phyloP scores from a whole-genome alignment of 768 basidiomycete genomes.

The Wakefieldia striispora region DNA sequence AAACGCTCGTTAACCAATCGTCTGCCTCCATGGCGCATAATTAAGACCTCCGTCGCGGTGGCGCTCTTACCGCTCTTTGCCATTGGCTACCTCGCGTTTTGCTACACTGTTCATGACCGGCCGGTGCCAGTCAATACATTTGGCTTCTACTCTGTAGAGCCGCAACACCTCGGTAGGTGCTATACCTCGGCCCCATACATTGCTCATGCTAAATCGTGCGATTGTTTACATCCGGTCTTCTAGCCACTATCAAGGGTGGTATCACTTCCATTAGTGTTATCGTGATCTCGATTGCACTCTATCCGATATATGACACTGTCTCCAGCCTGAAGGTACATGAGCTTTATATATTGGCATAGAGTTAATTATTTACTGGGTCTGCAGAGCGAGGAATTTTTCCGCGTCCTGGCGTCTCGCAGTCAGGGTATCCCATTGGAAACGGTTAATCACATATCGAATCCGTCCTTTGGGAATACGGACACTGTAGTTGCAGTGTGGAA shows the following conservation, averaged over 20 bases:
- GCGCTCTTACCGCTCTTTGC: conserved; percentile 25
- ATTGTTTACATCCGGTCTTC: neutral
- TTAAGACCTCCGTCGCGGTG: conserved; percentile 12
- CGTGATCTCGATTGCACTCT: conserved; percentile 28
- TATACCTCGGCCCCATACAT: neutral
- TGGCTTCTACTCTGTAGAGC: conserved; percentile 20
- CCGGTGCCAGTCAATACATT: conserved; percentile 25
- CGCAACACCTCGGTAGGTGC: conserved; percentile 19
- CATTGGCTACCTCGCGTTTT: conserved; percentile 29
- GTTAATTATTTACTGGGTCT: neutral
- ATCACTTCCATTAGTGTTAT: conserved; percentile 29
- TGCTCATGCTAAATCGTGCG: neutral
- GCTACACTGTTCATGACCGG: conserved; percentile 23
- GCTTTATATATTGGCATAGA: neutral
- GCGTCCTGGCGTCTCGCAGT: conserved; percentile 9
- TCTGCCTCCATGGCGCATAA: conserved; percentile 5
- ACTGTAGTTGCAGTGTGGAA: conserved; percentile 15
- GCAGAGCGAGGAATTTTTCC: conserved; percentile 32
- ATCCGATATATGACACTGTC: conserved; percentile 19
- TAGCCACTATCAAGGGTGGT: conserved; percentile 28
- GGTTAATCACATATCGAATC: conserved; percentile 22
- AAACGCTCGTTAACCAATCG: neutral
- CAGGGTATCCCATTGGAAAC: conserved; percentile 24
- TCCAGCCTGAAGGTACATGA: conserved; percentile 19
- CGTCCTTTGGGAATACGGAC: conserved; percentile 19